Percentiles rank a stretch among this genome's conserved stretches.
These are phyloP conservation scores for Blastobotrys serpentis DNA, from an alignment of 1,139 yeast species.

Conservation along the genomic window DNA sequence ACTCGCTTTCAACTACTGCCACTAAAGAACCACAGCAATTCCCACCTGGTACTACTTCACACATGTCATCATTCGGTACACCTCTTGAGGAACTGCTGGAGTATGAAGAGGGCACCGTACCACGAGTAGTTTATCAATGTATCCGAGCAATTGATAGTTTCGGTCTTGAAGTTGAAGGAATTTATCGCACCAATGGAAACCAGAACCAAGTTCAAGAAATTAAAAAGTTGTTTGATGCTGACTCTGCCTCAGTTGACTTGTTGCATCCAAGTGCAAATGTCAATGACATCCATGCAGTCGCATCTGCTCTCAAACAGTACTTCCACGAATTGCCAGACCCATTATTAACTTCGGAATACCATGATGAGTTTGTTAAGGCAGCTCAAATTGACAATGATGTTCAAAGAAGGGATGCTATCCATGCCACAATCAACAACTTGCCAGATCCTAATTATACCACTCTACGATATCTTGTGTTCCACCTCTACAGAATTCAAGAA, in stretches of 20 bases:
- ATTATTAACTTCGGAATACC: constrained; percentile 61
- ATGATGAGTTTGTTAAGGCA: constrained; percentile 78
- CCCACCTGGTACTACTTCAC: constrained; percentile 30
- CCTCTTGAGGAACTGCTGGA: constrained; percentile 73
- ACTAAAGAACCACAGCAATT: constrained; percentile 12
- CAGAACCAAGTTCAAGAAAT: constrained; percentile 69
- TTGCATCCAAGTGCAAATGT: constrained; percentile 50
- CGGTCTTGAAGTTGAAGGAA: constrained; percentile 85
- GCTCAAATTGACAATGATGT: constrained; percentile 63
- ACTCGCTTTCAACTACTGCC: constrained; percentile 6
- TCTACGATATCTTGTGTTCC: constrained; percentile 77
- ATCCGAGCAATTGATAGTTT: constrained; percentile 79
- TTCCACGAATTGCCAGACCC: constrained; percentile 82
- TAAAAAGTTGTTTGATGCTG: constrained; percentile 69
- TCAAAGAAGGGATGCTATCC: constrained; percentile 69
- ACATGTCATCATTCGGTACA: constrained; percentile 65
- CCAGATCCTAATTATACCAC: constrained; percentile 97
- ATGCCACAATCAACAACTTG: constrained; percentile 79
- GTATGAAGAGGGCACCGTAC: constrained; percentile 87
- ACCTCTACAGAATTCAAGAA: constrained; percentile 70
- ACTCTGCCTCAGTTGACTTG: constrained; percentile 66
- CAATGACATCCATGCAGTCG: constrained; percentile 54
- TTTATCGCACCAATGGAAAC: constrained; percentile 84
- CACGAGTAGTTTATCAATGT: constrained; percentile 86
- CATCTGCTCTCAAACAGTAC: constrained; percentile 72